Evolutionary conservation across 371 early-diverging fungal genomes (phyloP).

Genomic region (Paraphysoderma sedebokerense): DNA sequence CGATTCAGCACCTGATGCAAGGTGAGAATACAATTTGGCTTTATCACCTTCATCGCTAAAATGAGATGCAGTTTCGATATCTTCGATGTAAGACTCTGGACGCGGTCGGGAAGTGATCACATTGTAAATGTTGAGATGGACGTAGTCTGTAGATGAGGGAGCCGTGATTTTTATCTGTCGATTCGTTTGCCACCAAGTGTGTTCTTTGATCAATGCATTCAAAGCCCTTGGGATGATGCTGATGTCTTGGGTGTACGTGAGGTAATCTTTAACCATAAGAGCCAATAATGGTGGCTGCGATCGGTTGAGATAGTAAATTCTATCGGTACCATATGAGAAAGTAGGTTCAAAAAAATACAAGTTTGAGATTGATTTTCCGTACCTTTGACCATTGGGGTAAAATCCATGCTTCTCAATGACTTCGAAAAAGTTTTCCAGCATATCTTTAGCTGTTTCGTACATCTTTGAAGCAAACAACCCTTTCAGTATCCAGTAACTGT

Average conservation of each 20-base stretch:
- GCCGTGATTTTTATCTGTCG: conserved; percentile 6
- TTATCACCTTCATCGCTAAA: too few relatives aligned
- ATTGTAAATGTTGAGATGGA: conserved; percentile 32
- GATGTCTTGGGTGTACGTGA: conserved; percentile 30
- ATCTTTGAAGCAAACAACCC: conserved; percentile 55
- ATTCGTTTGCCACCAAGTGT: conserved; percentile 43
- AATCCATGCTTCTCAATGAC: conserved; percentile 56
- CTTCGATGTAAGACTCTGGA: conserved; percentile 60
- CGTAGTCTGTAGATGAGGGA: conserved; percentile 2
- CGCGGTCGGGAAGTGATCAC: conserved; percentile 42
- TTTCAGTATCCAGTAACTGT: conserved; percentile 63
- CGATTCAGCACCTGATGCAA: too few relatives aligned
- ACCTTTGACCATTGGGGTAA: conserved; percentile 55
- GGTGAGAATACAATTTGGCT: too few relatives aligned
- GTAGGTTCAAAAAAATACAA: too few relatives aligned
- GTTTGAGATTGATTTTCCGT: too few relatives aligned
- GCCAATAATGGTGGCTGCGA: conserved; percentile 73
- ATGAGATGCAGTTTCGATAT: conserved; percentile 42
- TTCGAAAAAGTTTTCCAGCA: conserved; percentile 49
- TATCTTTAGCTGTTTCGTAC: conserved; percentile 30
- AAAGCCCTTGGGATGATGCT: conserved; percentile 27
- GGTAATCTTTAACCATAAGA: conserved; percentile 49
- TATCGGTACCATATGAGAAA: too few relatives aligned
- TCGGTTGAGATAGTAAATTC: conserved; percentile 70
- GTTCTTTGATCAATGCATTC: conserved; percentile 43